Evolutionary conservation across 768 basidiomycete species (phyloP), one percentile per base, ranked within the genome.

Genomic region (Mycena albidolilacea): DNA sequence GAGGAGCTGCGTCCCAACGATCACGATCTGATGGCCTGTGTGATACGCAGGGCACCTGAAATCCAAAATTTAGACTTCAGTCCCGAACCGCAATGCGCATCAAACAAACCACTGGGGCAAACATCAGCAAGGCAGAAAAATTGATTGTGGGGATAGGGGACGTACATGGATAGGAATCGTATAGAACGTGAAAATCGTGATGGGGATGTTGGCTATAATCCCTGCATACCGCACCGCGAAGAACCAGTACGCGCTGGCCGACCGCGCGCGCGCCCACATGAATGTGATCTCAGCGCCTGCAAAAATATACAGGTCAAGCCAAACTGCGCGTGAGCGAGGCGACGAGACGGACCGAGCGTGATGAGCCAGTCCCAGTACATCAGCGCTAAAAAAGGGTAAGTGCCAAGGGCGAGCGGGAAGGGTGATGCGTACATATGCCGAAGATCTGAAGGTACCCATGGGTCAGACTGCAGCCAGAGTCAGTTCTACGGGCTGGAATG

Each of bases 1-100:
- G 9, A 67, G 19, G 35, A 72, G 38, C 58, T 72, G 71, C 14
- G 71, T 72, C 21, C 39, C 65, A 62, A 66, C 60, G 17, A 72
- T 58, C 14, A 72, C 52, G 6, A 72, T 23, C 39, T 72, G 71
- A 35, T 63, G 71, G 19, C 59, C 50, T 4, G 38, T 38, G 37
- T 67, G 66, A 55, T 62, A 72, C 9, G 43, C 38, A 21, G 48
- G 50, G 44, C 71, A 72, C 60, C 71, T 69, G 23, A 7, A 17
- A 44, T 17, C 7, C 14, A n/a, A 3, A 2, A 7, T 46, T 23
- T 3, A 30, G 30, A 30, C 30, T 59, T 58, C 37, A 59, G 58
- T n/a, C 9, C 2, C n/a, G 12, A 19, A 41, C 3, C n/a, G 21
- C n/a, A 43, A 1, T 43, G 8, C 6, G 15, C 5, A 19, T 58